Conservation (phyloP, 805 yeast species). For the Spathaspora passalidarum region DNA sequence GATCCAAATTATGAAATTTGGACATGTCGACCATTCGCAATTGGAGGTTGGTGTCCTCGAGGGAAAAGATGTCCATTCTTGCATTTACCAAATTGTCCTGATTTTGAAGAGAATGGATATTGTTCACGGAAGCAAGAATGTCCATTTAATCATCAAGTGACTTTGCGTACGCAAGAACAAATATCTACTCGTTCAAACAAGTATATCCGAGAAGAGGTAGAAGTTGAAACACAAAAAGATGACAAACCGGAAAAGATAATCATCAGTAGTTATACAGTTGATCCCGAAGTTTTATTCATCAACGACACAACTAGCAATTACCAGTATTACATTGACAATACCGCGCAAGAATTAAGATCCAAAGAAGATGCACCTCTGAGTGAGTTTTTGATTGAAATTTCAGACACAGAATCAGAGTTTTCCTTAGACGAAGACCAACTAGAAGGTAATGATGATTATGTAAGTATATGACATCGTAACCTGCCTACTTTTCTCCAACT, state of each 20-base stretch:
- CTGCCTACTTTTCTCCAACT: background rate
- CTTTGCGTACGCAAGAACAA: constrained; percentile 23
- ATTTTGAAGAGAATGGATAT: constrained; percentile 55
- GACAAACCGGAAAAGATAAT: constrained; percentile 8
- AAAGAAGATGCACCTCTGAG: background rate
- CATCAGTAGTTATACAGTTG: constrained; percentile 33
- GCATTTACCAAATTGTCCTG: constrained; percentile 70
- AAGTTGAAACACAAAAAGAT: constrained; percentile 3
- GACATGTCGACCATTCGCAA: constrained; percentile 65
- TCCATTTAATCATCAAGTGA: constrained; percentile 45
- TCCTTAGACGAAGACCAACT: constrained; percentile 16
- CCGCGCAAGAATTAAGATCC: background rate
- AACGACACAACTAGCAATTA: constrained; percentile 18
- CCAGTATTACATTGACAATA: constrained; percentile 23
- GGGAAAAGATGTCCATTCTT: constrained; percentile 56
- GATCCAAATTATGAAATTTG: constrained; percentile 37
- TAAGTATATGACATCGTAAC: constrained; percentile 12
- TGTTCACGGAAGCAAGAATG: constrained; percentile 57
- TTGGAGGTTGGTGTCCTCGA: constrained; percentile 64
- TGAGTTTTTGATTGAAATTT: constrained; percentile 8
- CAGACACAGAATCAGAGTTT: constrained; percentile 7
- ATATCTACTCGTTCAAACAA: constrained; percentile 16
- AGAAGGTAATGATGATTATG: constrained; percentile 22
- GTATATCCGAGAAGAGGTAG: constrained; percentile 12
- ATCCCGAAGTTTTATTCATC: constrained; percentile 23